A percentile compares a stretch with the other conserved stretches of the same genome.
phyloP scores from a whole-genome alignment of 331 rosid species.

The Spiraea crenata region DNA sequence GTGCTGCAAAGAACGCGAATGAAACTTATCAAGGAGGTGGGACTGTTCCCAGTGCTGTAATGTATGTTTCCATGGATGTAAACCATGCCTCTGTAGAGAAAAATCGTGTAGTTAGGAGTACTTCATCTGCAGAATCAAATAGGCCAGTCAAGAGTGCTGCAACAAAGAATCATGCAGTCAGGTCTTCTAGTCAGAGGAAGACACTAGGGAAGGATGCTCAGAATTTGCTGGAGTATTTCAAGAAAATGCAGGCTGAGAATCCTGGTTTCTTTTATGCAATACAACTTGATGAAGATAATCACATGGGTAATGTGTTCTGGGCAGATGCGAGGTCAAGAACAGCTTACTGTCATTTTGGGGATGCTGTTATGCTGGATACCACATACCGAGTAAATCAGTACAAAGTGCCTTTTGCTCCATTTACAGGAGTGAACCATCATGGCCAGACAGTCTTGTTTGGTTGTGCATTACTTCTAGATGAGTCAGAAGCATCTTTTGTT shows the following conservation, averaged over 20 bases:
- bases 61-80: conserved; percentile 84
- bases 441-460: conserved; percentile 84
- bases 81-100: conserved; percentile 48
- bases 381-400: conserved; percentile 65
- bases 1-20: conserved; percentile 58
- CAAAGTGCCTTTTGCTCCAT: conserved; percentile 81
- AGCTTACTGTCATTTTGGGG: conserved; percentile 81
- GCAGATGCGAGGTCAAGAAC: conserved; percentile 88
- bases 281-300: conserved; percentile 86
- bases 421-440: conserved; percentile 90
- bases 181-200: conserved; percentile 47
- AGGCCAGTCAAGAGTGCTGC: conserved; percentile 43
- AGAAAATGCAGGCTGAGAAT: conserved; percentile 93
- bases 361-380: conserved; percentile 75
- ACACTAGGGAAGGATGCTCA: conserved; percentile 84
- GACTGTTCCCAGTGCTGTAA: conserved; percentile 82
- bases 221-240: conserved; percentile 84
- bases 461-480: conserved; percentile 88
- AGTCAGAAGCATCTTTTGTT: conserved; percentile 77
- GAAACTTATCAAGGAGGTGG: conserved; percentile 70
- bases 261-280: conserved; percentile 94
- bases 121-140: conserved; percentile 41
- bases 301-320: conserved; percentile 82
- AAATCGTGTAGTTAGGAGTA: conserved; percentile 39
- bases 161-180: conserved; percentile 40